Evolutionary conservation across 73 alveolate species (phyloP).

Genomic region (Paramecium caudatum): DNA sequence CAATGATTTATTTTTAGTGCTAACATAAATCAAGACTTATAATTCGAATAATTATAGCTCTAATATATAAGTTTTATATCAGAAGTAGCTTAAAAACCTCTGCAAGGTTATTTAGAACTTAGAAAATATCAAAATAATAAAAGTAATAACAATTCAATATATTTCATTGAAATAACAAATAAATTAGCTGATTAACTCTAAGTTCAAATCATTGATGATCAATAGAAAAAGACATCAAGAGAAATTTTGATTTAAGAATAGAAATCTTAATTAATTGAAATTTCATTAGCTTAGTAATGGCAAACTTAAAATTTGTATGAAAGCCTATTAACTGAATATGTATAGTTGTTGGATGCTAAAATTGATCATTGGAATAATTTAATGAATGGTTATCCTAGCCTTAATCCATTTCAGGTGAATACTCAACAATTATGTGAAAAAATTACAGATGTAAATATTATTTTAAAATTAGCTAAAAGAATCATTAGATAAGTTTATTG

Average conservation of each 20-base stretch:
- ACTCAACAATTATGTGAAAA: constrained; percentile 22
- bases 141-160: constrained; percentile 49
- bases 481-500: constrained; percentile 3
- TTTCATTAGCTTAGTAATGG: constrained; percentile 47
- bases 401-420: constrained; percentile 29
- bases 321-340: background rate
- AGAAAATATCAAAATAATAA: constrained; percentile 25
- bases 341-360: background rate
- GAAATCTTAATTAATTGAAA: constrained; percentile 42
- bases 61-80: constrained; percentile 57
- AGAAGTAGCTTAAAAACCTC: constrained; percentile 35
- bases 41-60: constrained; percentile 45
- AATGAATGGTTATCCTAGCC: constrained; percentile 18
- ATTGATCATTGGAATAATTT: constrained; percentile 50
- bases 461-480: background rate
- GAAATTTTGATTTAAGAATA: background rate
- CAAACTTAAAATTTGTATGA: constrained; percentile 59
- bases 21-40: constrained; percentile 11
- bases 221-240: background rate
- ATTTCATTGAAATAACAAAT: constrained; percentile 59
- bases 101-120: constrained; percentile 42
- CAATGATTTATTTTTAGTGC: background rate
- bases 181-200: constrained; percentile 54
- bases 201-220: constrained; percentile 21
- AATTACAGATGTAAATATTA: background rate